phyloP scores from a whole-genome alignment of 345 rosid species.

The Angophora floribunda region DNA sequence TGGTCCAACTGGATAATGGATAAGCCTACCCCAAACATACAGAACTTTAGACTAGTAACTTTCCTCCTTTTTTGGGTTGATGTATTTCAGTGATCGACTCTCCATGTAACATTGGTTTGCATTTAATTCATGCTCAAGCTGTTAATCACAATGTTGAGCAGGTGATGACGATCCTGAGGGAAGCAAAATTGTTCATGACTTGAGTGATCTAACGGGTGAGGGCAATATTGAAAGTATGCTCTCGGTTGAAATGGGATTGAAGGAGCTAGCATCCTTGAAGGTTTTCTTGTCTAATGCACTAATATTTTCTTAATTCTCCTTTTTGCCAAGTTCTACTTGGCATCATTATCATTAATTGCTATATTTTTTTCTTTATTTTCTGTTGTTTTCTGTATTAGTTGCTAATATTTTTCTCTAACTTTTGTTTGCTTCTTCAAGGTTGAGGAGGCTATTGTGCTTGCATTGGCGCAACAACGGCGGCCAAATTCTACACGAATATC shows the following conservation, averaged over 20 bases:
- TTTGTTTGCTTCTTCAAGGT: constrained; percentile 41
- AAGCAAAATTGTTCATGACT: constrained; percentile 56
- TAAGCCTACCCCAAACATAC: background rate
- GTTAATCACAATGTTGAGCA: constrained; percentile 10
- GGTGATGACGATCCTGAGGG: constrained; percentile 61
- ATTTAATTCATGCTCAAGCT: background rate
- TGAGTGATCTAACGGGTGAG: constrained; percentile 90
- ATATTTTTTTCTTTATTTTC: background rate
- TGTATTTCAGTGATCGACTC: background rate
- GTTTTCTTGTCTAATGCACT: constrained; percentile 10
- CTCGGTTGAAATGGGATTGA: constrained; percentile 97
- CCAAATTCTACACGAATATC: constrained; percentile 58
- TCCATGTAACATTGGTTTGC: background rate
- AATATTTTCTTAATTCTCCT: background rate
- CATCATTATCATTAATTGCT: background rate
- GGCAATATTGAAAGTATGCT: constrained; percentile 99
- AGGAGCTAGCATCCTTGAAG: constrained; percentile 86
- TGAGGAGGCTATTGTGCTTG: constrained; percentile 76
- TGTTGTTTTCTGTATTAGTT: background rate
- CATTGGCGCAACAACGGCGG: constrained; percentile 70
- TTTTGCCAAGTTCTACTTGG: background rate
- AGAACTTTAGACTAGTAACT: background rate
- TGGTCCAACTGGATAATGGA: background rate
- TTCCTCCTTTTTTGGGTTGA: background rate
- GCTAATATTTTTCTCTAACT: background rate